A percentile compares a stretch with the other conserved stretches of the same genome.
These are phyloP conservation scores for Neurospora sp. DNA, from an alignment of 2,329 filamentous ascomycete genomes.

Conservation along the genomic window DNA sequence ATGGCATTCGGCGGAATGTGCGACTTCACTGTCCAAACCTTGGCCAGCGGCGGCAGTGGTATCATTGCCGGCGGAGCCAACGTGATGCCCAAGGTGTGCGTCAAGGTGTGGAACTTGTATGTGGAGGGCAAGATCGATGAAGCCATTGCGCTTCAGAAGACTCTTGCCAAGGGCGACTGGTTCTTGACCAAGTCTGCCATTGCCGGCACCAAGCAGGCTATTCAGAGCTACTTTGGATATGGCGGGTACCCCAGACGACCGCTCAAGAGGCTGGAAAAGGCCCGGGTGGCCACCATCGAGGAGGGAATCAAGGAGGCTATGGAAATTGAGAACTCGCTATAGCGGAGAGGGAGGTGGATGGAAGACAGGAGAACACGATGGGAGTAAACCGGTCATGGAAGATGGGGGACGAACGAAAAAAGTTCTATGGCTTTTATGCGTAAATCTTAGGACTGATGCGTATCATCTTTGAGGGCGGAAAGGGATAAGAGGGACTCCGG, in stretches of 20 bases:
- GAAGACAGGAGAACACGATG: neutral
- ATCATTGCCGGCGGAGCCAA: conserved; percentile 83
- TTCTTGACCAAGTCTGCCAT: conserved; percentile 73
- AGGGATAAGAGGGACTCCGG: neutral
- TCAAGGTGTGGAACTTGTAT: conserved; percentile 69
- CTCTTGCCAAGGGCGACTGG: conserved; percentile 75
- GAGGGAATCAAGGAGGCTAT: conserved; percentile 53
- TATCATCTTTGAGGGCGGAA: neutral
- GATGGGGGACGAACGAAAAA: neutral
- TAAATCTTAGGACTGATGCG: neutral
- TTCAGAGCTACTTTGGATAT: conserved; percentile 74
- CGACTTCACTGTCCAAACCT: conserved; percentile 77
- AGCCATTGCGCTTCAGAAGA: conserved; percentile 63
- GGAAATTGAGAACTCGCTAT: conserved; percentile 51
- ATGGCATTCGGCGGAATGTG: conserved; percentile 83
- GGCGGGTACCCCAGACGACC: conserved; percentile 67
- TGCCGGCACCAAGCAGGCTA: conserved; percentile 74
- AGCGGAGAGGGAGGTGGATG: conserved; percentile 15
- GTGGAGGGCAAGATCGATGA: conserved; percentile 63
- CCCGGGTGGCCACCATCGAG: conserved; percentile 40
- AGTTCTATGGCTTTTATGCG: neutral
- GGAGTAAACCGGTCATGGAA: neutral
- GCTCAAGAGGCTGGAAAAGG: conserved; percentile 54
- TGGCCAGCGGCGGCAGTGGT: conserved; percentile 67
- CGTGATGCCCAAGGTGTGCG: conserved; percentile 73